Evolutionary conservation across 2,329 filamentous ascomycete species (phyloP).

Genomic region (Lasiodiplodia sp.): DNA sequence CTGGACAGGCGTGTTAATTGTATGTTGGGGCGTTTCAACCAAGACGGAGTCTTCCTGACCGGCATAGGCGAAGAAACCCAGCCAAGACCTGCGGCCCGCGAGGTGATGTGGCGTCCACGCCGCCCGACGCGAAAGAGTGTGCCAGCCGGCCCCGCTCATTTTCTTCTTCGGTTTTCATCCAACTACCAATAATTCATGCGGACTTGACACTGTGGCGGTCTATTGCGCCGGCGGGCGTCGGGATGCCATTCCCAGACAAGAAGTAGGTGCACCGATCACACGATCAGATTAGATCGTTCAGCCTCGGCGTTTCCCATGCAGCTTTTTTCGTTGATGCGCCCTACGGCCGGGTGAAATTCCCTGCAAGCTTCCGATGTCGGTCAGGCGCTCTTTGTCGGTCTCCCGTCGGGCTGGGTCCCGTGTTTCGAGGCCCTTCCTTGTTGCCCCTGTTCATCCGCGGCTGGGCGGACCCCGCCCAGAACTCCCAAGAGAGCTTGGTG

Average conservation of each 20-base stretch:
- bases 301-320: conserved; percentile 1
- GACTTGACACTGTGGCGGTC: background rate
- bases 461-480: background rate
- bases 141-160: conserved; percentile 11
- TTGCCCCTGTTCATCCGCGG: background rate
- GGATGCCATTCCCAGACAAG: conserved; percentile 6
- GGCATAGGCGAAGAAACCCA: conserved; percentile 1
- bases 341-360: background rate
- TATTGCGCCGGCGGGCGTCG: background rate
- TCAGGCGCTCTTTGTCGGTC: background rate
- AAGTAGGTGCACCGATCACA: conserved; percentile 6
- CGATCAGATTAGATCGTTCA: conserved; percentile 12
- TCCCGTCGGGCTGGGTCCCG: background rate
- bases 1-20: conserved; percentile 5
- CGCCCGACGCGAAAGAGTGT: background rate
- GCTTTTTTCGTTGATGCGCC: background rate
- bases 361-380: conserved; percentile 5
- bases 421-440: background rate
- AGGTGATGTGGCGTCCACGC: conserved; percentile 2
- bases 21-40: background rate
- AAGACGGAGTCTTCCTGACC: background rate
- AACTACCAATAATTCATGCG: background rate
- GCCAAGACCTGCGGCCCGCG: background rate
- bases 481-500: conserved; percentile 10
- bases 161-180: background rate